These are phyloP conservation scores for Kwoniella mangroviensis DNA, from an alignment of 768 basidiomycete genomes.

Conservation along the genomic window DNA sequence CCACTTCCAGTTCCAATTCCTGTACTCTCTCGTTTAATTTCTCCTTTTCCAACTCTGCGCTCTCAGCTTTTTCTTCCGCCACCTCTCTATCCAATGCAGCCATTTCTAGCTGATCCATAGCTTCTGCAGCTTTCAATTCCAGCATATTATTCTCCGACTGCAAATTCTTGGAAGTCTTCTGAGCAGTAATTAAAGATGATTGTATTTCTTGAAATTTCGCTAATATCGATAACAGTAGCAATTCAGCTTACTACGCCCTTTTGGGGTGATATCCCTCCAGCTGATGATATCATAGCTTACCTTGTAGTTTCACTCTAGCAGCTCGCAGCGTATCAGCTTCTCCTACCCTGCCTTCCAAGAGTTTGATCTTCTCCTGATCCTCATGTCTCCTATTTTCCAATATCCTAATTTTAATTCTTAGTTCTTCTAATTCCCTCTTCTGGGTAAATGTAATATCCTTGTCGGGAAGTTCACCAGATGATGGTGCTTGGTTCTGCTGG, in stretches of 20 bases:
- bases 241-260: slow-evolving; percentile 10
- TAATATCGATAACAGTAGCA: slow-evolving; percentile 21
- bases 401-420: slow-evolving; percentile 79
- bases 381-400: slow-evolving; percentile 86
- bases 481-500: neutral
- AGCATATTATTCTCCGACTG: slow-evolving; percentile 73
- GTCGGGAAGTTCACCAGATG: slow-evolving; percentile 30
- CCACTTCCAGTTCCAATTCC: slow-evolving; percentile 79
- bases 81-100: slow-evolving; percentile 93
- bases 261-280: no score
- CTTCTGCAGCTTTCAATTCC: slow-evolving; percentile 73
- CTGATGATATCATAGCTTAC: slow-evolving; percentile 19
- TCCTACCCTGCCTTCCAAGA: slow-evolving; percentile 78
- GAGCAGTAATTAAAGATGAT: slow-evolving; percentile 74
- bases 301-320: slow-evolving; percentile 83
- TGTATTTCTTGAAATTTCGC: slow-evolving; percentile 81
- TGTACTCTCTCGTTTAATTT: slow-evolving; percentile 77
- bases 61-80: slow-evolving; percentile 88
- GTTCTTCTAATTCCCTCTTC: slow-evolving; percentile 65
- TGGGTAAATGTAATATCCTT: slow-evolving; percentile 29
- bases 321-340: slow-evolving; percentile 84
- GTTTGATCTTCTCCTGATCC: slow-evolving; percentile 79
- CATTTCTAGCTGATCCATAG: slow-evolving; percentile 92
- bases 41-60: slow-evolving; percentile 76
- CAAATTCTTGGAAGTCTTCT: slow-evolving; percentile 74